phyloP scores from a whole-genome alignment of 495 filamentous ascomycete species.

The Penicillium ochrochloron region DNA sequence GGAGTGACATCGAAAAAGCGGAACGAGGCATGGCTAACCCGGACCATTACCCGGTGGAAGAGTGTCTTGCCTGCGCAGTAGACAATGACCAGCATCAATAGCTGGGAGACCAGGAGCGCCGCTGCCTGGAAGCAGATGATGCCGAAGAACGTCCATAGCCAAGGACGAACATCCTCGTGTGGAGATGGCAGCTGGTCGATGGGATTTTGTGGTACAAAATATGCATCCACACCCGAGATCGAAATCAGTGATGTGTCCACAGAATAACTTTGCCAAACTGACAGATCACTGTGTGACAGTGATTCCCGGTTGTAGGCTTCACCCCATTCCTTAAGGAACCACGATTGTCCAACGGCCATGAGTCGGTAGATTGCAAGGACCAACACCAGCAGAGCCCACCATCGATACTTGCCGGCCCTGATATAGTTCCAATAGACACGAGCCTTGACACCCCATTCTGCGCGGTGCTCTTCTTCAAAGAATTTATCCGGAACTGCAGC shows the following conservation, averaged over 20 bases:
- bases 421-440: slow-evolving; percentile 83
- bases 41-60: slow-evolving; percentile 68
- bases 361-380: slow-evolving; percentile 64
- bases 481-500: slow-evolving; percentile 72
- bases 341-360: slow-evolving; percentile 63
- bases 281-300: slow-evolving; percentile 17
- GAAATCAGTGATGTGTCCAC: slow-evolving; percentile 9
- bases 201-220: slow-evolving; percentile 36
- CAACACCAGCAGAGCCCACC: slow-evolving; percentile 67
- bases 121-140: slow-evolving; percentile 64
- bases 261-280: slow-evolving; percentile 4
- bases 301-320: slow-evolving; percentile 64
- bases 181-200: slow-evolving; percentile 68
- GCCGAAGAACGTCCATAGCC: slow-evolving; percentile 69
- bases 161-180: slow-evolving; percentile 68
- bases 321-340: slow-evolving; percentile 87
- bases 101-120: slow-evolving; percentile 55
- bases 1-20: slow-evolving; percentile 88
- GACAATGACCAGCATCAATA: slow-evolving; percentile 68
- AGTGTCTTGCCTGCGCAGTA: slow-evolving; percentile 75
- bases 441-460: slow-evolving; percentile 73
- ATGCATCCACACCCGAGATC: slow-evolving; percentile 20
- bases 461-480: slow-evolving; percentile 78
- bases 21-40: slow-evolving; percentile 78
- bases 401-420: slow-evolving; percentile 71